phyloP scores from a whole-genome alignment of 495 filamentous ascomycete genomes.

The Barbatosphaeria neglecta region DNA sequence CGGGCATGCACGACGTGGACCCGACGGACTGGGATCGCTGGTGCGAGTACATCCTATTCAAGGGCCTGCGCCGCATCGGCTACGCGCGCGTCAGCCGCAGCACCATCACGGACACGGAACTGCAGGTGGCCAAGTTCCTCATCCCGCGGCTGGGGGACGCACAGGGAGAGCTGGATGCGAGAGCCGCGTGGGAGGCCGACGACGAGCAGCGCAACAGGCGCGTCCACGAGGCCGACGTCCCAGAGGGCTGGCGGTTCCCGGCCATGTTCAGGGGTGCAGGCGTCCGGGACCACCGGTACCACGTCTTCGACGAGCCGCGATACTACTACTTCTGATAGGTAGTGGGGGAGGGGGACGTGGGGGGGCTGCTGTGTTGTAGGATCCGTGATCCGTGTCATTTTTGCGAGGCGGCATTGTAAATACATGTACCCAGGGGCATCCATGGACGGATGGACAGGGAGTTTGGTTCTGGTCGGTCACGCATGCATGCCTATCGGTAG shows the following conservation, averaged over 20 bases:
- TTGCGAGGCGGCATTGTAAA: background rate
- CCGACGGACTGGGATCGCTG: constrained; percentile 89
- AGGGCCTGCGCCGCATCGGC: constrained; percentile 72
- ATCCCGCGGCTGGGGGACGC: constrained; percentile 51
- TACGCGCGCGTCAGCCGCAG: constrained; percentile 82
- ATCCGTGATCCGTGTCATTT: no score
- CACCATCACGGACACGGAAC: constrained; percentile 94
- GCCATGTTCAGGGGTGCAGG: constrained; percentile 75
- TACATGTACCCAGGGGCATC: background rate
- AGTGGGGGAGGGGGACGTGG: background rate
- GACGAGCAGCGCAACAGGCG: constrained; percentile 19
- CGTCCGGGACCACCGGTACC: constrained; percentile 81
- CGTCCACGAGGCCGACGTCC: constrained; percentile 55
- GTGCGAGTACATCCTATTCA: constrained; percentile 99
- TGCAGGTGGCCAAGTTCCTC: constrained; percentile 94
- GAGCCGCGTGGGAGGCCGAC: constrained; percentile 21
- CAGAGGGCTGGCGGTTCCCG: constrained; percentile 74
- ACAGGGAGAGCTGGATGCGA: constrained; percentile 49
- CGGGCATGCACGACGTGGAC: constrained; percentile 94
- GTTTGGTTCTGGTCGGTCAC: no score
- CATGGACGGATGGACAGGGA: no score
- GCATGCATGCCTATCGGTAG: no score
- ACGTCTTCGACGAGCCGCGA: constrained; percentile 90
- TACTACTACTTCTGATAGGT: constrained; percentile 38
- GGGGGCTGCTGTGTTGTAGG: background rate